Percentiles rank a stretch among this genome's conserved stretches.
phyloP scores from a whole-genome alignment of 352 stramenopile species.

The Phytophthora litchii region DNA sequence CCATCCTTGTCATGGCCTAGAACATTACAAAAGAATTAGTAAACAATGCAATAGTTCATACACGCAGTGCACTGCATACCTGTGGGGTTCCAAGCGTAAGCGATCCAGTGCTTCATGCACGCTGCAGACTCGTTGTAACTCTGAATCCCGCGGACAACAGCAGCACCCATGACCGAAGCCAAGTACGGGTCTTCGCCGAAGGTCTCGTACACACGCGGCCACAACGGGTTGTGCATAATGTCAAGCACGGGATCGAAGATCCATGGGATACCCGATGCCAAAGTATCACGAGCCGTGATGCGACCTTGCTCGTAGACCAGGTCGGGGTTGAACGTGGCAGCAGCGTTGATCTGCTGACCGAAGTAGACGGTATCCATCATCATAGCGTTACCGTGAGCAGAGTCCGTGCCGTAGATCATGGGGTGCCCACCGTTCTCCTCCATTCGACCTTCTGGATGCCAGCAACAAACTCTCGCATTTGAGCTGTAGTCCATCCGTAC shows the following conservation, averaged over 20 bases:
- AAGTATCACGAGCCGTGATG: slow-evolving; percentile 56
- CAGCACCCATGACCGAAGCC: slow-evolving; percentile 68
- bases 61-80: slow-evolving; percentile 16
- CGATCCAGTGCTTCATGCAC: slow-evolving; percentile 86
- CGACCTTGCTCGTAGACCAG: slow-evolving; percentile 58
- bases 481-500: slow-evolving; percentile 41
- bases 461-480: slow-evolving; percentile 71
- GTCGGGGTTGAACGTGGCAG: slow-evolving; percentile 84
- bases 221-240: slow-evolving; percentile 82
- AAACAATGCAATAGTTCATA: not conserved
- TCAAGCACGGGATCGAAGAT: slow-evolving; percentile 86
- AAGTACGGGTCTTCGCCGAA: slow-evolving; percentile 91
- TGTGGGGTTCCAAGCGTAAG: slow-evolving; percentile 69
- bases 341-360: slow-evolving; percentile 84
- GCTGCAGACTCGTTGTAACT: slow-evolving; percentile 56
- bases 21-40: not conserved
- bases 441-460: slow-evolving; percentile 80
- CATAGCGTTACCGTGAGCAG: slow-evolving; percentile 86
- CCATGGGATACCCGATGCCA: slow-evolving; percentile 83
- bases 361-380: slow-evolving; percentile 77
- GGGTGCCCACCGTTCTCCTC: slow-evolving; percentile 60
- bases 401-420: slow-evolving; percentile 87
- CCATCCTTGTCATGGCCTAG: slow-evolving; percentile 66
- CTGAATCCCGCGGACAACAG: slow-evolving; percentile 78
- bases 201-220: slow-evolving; percentile 89